These are phyloP conservation scores for Blakeslea trispora DNA, from an alignment of 371 early-diverging fungal genomes.

Conservation along the genomic window DNA sequence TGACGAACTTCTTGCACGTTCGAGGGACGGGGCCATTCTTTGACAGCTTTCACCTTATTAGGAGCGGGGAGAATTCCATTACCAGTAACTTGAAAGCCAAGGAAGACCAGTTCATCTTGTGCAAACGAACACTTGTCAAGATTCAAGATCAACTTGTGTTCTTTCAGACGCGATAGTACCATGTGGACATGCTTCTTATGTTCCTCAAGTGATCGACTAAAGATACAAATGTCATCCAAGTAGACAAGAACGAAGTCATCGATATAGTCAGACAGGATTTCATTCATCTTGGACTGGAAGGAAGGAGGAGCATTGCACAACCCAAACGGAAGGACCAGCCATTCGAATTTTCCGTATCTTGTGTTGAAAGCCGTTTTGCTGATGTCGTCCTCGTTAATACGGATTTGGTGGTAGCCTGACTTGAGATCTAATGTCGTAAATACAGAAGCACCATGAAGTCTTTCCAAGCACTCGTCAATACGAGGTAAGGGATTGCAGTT, in stretches of 20 bases:
- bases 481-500: conserved; percentile 42
- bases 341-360: conserved; percentile 45
- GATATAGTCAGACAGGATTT: neutral
- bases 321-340: conserved; percentile 56
- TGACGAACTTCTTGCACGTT: neutral
- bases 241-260: conserved; percentile 18
- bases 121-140: neutral
- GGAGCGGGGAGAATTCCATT: neutral
- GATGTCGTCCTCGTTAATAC: conserved; percentile 20
- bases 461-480: conserved; percentile 37
- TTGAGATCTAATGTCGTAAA: conserved; percentile 47
- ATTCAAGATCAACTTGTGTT: neutral
- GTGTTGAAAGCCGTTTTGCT: conserved; percentile 54
- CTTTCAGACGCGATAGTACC: neutral
- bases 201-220: neutral
- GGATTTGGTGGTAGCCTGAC: conserved; percentile 32
- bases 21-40: neutral
- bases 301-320: conserved; percentile 6
- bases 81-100: neutral
- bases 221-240: neutral
- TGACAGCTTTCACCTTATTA: neutral
- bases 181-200: neutral
- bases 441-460: conserved; percentile 13
- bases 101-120: neutral
- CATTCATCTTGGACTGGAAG: conserved; percentile 45